Conservation (phyloP, 441 rosid species). For the Jatropha podagrica region DNA sequence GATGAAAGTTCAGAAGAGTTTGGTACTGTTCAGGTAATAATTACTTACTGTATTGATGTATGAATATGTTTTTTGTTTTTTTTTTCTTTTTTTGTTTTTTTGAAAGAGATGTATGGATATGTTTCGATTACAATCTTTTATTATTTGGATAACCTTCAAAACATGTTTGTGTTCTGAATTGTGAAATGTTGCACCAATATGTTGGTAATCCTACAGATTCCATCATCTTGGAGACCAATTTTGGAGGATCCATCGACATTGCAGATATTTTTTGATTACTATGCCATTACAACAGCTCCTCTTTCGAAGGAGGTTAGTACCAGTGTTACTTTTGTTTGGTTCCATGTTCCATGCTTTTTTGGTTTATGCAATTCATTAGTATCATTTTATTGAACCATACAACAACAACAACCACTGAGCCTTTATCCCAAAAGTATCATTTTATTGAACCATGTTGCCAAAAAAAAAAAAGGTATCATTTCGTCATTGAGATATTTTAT, state of each 20-base stretch:
- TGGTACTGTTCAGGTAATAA: slow-evolving; percentile 93
- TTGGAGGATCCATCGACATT: slow-evolving; percentile 92
- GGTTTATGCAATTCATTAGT: not conserved
- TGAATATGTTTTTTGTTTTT: not conserved
- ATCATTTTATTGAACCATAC: not conserved
- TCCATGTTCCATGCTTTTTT: not conserved
- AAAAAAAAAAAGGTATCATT: not conserved
- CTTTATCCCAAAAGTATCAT: too few species aligned
- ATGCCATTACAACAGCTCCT: slow-evolving; percentile 67
- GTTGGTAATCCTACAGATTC: slow-evolving; percentile 56
- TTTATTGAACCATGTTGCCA: not conserved
- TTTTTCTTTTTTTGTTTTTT: too few species aligned
- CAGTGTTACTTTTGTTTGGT: not conserved
- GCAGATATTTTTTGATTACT: slow-evolving; percentile 96
- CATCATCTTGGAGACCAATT: slow-evolving; percentile 84
- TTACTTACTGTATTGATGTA: slow-evolving; percentile 10
- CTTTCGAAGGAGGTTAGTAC: slow-evolving; percentile 88
- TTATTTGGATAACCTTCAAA: slow-evolving; percentile 13
- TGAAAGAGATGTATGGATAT: too few species aligned
- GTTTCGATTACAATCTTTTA: slow-evolving; percentile 2
- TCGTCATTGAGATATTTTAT: not conserved
- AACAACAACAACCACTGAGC: too few species aligned
- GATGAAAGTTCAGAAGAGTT: slow-evolving; percentile 99
- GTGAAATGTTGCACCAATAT: slow-evolving; percentile 16
- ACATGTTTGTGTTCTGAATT: slow-evolving; percentile 11